Evolutionary conservation across 306 rosid species (phyloP), one percentile per base, ranked within the genome.

Genomic region (Castanea sativa): DNA sequence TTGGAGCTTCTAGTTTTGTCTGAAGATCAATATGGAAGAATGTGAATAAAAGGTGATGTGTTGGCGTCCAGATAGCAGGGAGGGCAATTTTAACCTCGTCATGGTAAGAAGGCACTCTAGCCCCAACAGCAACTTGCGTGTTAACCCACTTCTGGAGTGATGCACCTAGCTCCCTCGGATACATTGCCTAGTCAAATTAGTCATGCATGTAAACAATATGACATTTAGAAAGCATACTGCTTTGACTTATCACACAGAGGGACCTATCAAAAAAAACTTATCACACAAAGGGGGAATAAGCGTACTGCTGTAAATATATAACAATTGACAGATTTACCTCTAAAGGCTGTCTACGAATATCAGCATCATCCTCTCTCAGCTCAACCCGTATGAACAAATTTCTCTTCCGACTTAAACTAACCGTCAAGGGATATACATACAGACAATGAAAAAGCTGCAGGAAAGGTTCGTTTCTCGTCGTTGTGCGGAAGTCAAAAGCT

Each of bases 371-470:
- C 86, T 95, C 99, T 83, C 89, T 88, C 73, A 95, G 94, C 71
- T 95, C 99, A 79, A 90, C 86, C 73, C 97, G 89, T 73, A 95
- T 82, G 84, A 95, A 95, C 85, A 93, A 84, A 89, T 95, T 95
- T 85, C 91, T 91, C 92, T 95, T 95, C 88, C 99, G 94, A 86
- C 97, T 89, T 88, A 95, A 91, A 87, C 92, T 90, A 86, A 95
- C 91, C 72, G 93, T 89, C 96, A 89, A 73, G 60, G 99, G 99
- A 87, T 95, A 93, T 75, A 91, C 94, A 83, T 90, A 95, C 30
- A 95, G 93, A 76, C 94, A 95, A 87, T 95, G 98, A 90, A 93
- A 95, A 82, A 95, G 99, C 92, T 95, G 98, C 92, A 88, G 85
- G 88, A 92, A 95, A 33, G 99, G 99, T 93, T 93, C 94, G n/a